Percentiles rank a stretch among this genome's conserved stretches.
phyloP scores from a whole-genome alignment of 164 flowering plant genomes.

The Akebia trifoliata region DNA sequence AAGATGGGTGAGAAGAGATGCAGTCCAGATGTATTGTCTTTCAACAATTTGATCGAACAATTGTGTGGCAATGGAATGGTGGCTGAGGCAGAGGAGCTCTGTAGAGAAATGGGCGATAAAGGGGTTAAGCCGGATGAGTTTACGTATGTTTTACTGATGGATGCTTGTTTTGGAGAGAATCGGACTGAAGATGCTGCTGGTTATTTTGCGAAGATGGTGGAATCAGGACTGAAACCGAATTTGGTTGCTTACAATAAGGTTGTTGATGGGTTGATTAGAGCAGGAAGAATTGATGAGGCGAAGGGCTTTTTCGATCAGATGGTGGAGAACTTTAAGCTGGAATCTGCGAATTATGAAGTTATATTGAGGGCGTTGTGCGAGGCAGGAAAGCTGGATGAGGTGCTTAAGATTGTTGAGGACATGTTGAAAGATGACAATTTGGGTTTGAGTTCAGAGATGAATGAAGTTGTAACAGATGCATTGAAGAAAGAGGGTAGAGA shows the following conservation, averaged over 20 bases:
- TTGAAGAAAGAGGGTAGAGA: slow-evolving; percentile 70
- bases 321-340: slow-evolving; percentile 78
- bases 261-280: slow-evolving; percentile 57
- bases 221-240: slow-evolving; percentile 66
- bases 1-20: slow-evolving; percentile 74
- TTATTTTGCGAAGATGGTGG: slow-evolving; percentile 75
- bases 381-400: slow-evolving; percentile 59
- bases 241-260: slow-evolving; percentile 58
- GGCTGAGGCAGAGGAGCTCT: slow-evolving; percentile 68
- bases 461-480: slow-evolving; percentile 58
- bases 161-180: slow-evolving; percentile 59
- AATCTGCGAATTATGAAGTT: slow-evolving; percentile 47
- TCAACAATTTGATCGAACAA: slow-evolving; percentile 77
- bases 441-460: slow-evolving; percentile 55
- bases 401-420: slow-evolving; percentile 46
- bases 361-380: slow-evolving; percentile 65
- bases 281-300: slow-evolving; percentile 72
- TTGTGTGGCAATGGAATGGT: slow-evolving; percentile 63
- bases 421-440: slow-evolving; percentile 55
- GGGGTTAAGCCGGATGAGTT: slow-evolving; percentile 74
- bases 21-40: slow-evolving; percentile 66
- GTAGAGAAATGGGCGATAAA: slow-evolving; percentile 56
- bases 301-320: slow-evolving; percentile 68
- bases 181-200: slow-evolving; percentile 67
- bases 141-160: slow-evolving; percentile 66